These are phyloP conservation scores for Aspergillus diversus DNA, from an alignment of 495 filamentous ascomycete species.

Conservation along the genomic window DNA sequence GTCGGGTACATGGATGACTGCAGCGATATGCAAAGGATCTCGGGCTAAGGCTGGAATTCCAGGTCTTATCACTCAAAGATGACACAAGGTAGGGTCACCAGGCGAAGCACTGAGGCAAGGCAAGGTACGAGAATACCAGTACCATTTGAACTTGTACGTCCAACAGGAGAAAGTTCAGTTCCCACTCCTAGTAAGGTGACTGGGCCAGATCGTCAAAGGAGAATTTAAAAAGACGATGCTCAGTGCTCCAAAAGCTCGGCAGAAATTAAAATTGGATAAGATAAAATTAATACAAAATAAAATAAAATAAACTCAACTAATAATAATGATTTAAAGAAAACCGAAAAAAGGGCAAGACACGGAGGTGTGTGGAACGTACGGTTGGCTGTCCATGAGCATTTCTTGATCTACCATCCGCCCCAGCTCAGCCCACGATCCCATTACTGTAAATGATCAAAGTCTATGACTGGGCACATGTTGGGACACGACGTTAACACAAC, in stretches of 20 bases:
- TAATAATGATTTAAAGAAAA: conserved; percentile 19
- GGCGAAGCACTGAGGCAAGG: conserved; percentile 22
- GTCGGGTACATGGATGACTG: conserved; percentile 28
- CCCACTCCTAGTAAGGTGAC: conserved; percentile 12
- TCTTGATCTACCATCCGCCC: conserved; percentile 46
- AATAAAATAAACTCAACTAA: conserved; percentile 15
- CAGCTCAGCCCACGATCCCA: conserved; percentile 46
- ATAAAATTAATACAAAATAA: conserved; percentile 13
- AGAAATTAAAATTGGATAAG: conserved; percentile 12
- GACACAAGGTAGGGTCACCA: conserved; percentile 33
- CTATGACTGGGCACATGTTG: conserved; percentile 34
- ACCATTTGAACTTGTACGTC: conserved; percentile 10
- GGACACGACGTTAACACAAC: conserved; percentile 50
- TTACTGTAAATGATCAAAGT: conserved; percentile 22
- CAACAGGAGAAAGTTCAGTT: conserved; percentile 7
- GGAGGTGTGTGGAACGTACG: conserved; percentile 20
- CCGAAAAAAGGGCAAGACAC: conserved; percentile 18
- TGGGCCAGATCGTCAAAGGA: conserved; percentile 20
- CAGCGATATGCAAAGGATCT: conserved; percentile 29
- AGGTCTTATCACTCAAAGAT: conserved; percentile 26
- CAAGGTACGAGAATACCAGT: conserved; percentile 31
- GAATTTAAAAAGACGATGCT: conserved; percentile 10
- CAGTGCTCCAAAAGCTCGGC: neutral
- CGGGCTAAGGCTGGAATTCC: conserved; percentile 24
- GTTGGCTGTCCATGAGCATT: conserved; percentile 14